Base-by-base conservation (phyloP, 1,284 basidiomycete species). In the Amylostereum chailletii region DNA sequence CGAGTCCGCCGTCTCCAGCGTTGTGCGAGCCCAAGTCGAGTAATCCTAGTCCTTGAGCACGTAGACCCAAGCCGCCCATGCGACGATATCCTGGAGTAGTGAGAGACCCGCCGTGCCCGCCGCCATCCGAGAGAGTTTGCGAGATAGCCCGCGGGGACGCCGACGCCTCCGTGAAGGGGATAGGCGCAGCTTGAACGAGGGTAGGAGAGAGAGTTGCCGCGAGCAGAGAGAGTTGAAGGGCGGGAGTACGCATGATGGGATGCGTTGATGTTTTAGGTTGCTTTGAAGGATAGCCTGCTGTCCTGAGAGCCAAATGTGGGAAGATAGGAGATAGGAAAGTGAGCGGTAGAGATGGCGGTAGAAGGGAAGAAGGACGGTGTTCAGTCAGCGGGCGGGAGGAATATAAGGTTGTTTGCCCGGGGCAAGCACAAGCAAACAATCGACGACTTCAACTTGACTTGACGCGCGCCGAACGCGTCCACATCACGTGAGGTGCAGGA, bases 171-270 rank as follows among this genome's bases (percentile, higher is more conserved):
- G 45, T 34, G 29, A 53, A 50, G 9, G 53, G 56, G 31, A 57
- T 48, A 5, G 56, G 56, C 1, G 56, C 52, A 11, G 56, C 51
- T 37, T 52, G 46, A 34, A 58, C 51, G 33, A 58, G 47, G 37
- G 55, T 55, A 29, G 56, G 56, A 47, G 56, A 58, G 31, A 58
- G 56, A 3, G 53, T 51, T 3, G 53, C 55, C 5, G 56, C 56
- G 37, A 57, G 56, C 10, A 57, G 49, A 32, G 55, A 55, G 41
- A 57, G 33, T 19, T 55, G 53, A 44, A 57, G 46, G 46, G 55
- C 40, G n/a, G 47, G 46, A 38, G 52, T 49, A 42, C 55, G 56
- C 55, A 57, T 57, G 37, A 31, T 36, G 26, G 33, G 33, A 52
- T 50, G 43, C 49, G 40, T 8, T 3, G 26, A 8, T 37, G 53